These are phyloP conservation scores for Actinomortierella wolfii DNA, from an alignment of 371 early-diverging fungal genomes.

Conservation along the genomic window DNA sequence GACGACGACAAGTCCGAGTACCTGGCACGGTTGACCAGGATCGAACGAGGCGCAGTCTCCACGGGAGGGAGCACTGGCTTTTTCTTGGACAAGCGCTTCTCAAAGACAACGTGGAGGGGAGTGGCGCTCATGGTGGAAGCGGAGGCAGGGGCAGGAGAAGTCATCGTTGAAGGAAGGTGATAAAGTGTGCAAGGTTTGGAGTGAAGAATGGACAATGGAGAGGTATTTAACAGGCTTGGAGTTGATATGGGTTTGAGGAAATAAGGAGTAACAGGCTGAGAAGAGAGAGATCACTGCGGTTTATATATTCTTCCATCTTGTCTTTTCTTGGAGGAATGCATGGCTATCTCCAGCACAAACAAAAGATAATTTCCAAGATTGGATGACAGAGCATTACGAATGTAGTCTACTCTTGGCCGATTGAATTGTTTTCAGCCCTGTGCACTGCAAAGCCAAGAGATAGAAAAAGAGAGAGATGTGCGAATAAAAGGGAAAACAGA, in stretches of 20 bases:
- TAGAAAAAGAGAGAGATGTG: background rate
- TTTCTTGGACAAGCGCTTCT: constrained; percentile 25
- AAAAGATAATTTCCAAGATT: no score
- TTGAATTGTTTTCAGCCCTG: no score
- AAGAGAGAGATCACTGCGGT: background rate
- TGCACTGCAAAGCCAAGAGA: constrained; percentile 1
- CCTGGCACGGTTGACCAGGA: constrained; percentile 18
- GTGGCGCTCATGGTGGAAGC: constrained; percentile 8
- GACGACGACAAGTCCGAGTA: no score
- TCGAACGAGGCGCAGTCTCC: constrained; percentile 21
- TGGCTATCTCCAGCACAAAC: no score
- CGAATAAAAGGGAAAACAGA: background rate
- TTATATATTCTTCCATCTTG: background rate
- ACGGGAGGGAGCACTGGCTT: constrained; percentile 29
- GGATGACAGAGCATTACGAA: background rate
- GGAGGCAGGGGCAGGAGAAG: no score
- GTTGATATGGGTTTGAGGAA: background rate
- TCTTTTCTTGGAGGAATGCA: no score
- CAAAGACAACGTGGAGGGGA: constrained; percentile 30
- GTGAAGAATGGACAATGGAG: background rate
- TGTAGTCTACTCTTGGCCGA: background rate
- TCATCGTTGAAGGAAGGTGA: background rate
- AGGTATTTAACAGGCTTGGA: background rate
- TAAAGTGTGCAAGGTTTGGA: background rate
- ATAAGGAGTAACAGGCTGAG: background rate